Base-by-base conservation (phyloP, 495 filamentous ascomycete species). In the Hypoxylon intermedium region DNA sequence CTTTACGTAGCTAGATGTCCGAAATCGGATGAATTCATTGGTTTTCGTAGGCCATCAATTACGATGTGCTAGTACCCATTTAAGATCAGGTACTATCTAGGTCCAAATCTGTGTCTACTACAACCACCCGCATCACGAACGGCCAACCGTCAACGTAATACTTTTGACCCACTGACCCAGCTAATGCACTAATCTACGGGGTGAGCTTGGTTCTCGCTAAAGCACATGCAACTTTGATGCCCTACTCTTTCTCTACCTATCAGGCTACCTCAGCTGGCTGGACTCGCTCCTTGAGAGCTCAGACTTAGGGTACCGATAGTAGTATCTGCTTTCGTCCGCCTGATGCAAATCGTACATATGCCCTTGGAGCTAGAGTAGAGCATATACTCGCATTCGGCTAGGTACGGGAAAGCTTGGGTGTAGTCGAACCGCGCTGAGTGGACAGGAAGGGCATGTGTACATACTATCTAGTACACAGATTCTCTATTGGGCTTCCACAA, bases 21-120 rank as follows among this genome's bases (percentile, higher is more conserved):
- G 60, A 64, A 58, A 38, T 64, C 60, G 60, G 60, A 58, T 53
- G 34, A 40, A 21, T 24, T 24, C 20, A 58, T 64, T 53, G 37
- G 43, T 57, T 45, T 23, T 19, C 24, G 37, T 19, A 41, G 51
- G 45, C 52, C 24, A 23, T 18, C 9, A 5, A 41, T 45, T n/a
- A n/a, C 24, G 24, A 26, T 26, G 24, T 26, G 7, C 24, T 26
- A 3, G 53, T 57, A 51, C 23, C 23, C 16, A 24, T 11, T 5
- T 41, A n/a, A 59, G 30, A 50, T 58, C 30, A 40, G 54, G 47
- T 54, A 55, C 43, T 19, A 41, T 41, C 48, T n/a, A 13, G 28
- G n/a, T 31, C 28, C 40, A 12, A 2, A n/a, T 24, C 37, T 36
- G 15, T 30, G 30, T 26, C 28, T 28, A 55, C 50, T 18, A 51